phyloP scores from a whole-genome alignment of 805 yeast species.

The Vanderwaltozyma tropicalis region DNA sequence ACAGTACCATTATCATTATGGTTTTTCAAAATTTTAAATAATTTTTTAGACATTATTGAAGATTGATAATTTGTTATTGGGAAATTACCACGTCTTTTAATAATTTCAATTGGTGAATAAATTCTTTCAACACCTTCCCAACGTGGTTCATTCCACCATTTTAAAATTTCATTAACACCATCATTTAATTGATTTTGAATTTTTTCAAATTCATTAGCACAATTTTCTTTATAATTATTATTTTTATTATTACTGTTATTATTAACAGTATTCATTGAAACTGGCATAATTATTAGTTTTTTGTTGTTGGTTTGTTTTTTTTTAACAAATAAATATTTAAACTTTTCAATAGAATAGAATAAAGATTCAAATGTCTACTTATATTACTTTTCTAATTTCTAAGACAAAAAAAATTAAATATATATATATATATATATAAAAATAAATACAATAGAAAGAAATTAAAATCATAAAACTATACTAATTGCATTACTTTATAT shows the following conservation, averaged over 20 bases:
- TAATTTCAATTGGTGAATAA: constrained; percentile 83
- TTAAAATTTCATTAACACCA: constrained; percentile 61
- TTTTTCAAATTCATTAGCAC: constrained; percentile 4
- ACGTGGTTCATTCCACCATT: constrained; percentile 93
- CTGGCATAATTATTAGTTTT: not conserved
- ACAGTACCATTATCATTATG: constrained; percentile 57
- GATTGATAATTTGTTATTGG: constrained; percentile 63
- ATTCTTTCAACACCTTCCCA: constrained; percentile 83
- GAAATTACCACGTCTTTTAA: constrained; percentile 73
- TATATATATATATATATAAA: no score
- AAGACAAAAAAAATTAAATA: no score
- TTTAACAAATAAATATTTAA: no score
- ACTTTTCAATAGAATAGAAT: no score
- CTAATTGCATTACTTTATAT: no score
- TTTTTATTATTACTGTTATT: no score
- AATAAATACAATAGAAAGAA: no score
- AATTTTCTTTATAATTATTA: not conserved
- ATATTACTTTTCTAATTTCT: no score
- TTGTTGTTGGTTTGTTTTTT: no score
- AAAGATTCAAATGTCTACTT: no score
- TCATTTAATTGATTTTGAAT: constrained; percentile 13
- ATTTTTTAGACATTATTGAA: constrained; percentile 68
- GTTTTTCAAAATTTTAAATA: constrained; percentile 56
- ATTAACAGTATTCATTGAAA: no score
- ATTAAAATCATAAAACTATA: no score